Percentiles rank a stretch among this genome's conserved stretches.
Conservation (phyloP, 345 rosid genomes). For the Arabis hirsuta region DNA sequence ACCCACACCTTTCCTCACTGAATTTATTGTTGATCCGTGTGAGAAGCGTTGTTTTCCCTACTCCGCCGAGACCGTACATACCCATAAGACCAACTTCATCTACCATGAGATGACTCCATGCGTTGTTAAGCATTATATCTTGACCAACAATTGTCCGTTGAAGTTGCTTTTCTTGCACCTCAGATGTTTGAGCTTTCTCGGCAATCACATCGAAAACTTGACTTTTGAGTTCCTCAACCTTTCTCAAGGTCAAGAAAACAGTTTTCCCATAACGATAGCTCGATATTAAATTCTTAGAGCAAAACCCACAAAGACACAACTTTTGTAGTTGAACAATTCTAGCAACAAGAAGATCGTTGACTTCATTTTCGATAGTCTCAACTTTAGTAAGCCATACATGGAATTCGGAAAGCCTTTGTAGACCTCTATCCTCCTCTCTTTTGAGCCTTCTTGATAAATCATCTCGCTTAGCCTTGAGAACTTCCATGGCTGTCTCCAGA, state of each 20-base stretch:
- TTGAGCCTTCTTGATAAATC: constrained; percentile 17
- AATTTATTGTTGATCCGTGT: constrained; percentile 30
- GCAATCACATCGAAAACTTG: neutral
- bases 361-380: neutral
- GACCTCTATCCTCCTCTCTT: constrained; percentile 31
- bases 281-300: too few relatives aligned
- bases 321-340: too few relatives aligned
- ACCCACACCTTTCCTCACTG: neutral
- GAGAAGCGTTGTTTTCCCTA: constrained; percentile 46
- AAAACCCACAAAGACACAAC: too few relatives aligned
- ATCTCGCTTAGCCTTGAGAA: constrained; percentile 11
- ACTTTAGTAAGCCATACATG: constrained; percentile 33
- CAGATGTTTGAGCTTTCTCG: neutral
- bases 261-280: neutral
- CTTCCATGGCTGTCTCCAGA: neutral
- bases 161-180: neutral
- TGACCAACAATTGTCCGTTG: constrained; percentile 22
- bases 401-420: neutral
- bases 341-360: neutral
- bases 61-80: constrained; percentile 31
- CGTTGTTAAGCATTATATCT: neutral
- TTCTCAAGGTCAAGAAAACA: neutral
- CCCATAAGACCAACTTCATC: constrained; percentile 26
- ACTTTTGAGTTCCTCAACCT: neutral
- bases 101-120: constrained; percentile 16